Conservation (phyloP, 345 rosid genomes). For the Euphorbia tirucalli region DNA sequence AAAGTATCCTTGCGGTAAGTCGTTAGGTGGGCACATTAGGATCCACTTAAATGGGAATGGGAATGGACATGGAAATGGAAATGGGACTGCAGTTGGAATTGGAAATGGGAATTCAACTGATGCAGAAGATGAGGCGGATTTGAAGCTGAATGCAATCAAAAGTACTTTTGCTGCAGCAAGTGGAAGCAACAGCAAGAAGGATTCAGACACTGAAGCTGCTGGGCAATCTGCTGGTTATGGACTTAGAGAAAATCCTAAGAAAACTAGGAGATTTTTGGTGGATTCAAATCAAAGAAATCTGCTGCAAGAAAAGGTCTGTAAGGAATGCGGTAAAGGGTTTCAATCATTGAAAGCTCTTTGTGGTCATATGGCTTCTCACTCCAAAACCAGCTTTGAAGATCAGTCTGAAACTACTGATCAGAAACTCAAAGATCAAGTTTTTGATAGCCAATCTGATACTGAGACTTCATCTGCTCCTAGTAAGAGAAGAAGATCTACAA, state of each 20-base stretch:
- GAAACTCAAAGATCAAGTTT: slow-evolving; percentile 35
- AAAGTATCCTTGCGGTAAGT: slow-evolving; percentile 75
- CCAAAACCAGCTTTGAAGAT: slow-evolving; percentile 41
- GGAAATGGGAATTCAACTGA: slow-evolving; percentile 27
- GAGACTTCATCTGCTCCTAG: slow-evolving; percentile 57
- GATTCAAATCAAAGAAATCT: slow-evolving; percentile 41
- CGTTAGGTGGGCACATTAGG: slow-evolving; percentile 88
- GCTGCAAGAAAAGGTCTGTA: slow-evolving; percentile 48
- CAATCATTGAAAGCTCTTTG: slow-evolving; percentile 81
- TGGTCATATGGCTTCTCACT: slow-evolving; percentile 91
- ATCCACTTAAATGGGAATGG: slow-evolving; percentile 52
- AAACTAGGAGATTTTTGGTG: slow-evolving; percentile 44
- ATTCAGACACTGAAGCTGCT: slow-evolving; percentile 38
- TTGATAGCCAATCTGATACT: slow-evolving; percentile 68
- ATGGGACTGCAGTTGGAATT: slow-evolving; percentile 17
- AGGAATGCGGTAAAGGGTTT: slow-evolving; percentile 87
- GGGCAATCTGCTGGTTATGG: slow-evolving; percentile 52
- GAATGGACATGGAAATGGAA: slow-evolving; percentile 4
- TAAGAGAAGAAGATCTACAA: slow-evolving; percentile 59
- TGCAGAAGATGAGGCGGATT: slow-evolving; percentile 34
- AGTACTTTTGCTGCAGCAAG: slow-evolving; percentile 9
- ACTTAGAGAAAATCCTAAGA: slow-evolving; percentile 70
- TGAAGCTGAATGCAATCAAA: slow-evolving; percentile 34
- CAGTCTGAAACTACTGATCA: slow-evolving; percentile 24
- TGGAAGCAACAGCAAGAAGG: slow-evolving; percentile 25